Percentiles rank a stretch among this genome's conserved stretches.
Evolutionary conservation across 768 basidiomycete genomes (phyloP).

Genomic region (Lepiota venenata): DNA sequence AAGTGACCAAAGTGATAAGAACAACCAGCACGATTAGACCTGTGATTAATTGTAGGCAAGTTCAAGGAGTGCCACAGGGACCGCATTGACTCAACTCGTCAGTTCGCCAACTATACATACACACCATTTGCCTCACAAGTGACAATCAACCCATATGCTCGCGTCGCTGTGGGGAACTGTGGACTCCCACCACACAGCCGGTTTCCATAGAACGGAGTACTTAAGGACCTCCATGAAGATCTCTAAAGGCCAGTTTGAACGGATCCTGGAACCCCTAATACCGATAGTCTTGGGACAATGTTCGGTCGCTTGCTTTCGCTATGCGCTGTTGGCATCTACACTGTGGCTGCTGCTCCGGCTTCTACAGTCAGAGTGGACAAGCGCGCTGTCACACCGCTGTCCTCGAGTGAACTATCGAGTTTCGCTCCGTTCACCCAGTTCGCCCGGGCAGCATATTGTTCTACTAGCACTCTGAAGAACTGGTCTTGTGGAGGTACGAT

Average conservation of each 20-base stretch:
- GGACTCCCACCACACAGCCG: neutral
- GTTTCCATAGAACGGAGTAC: constrained; percentile 1
- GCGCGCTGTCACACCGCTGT: constrained; percentile 21
- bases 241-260: neutral
- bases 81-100: neutral
- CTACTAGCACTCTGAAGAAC: constrained; percentile 27
- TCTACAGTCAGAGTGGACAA: constrained; percentile 15
- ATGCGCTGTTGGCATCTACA: constrained; percentile 2
- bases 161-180: neutral
- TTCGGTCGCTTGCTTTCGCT: neutral
- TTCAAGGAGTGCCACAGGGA: neutral
- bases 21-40: neutral
- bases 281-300: neutral
- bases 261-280: neutral
- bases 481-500: constrained; percentile 45
- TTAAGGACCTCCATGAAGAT: neutral
- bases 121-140: neutral
- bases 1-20: neutral
- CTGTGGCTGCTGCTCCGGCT: constrained; percentile 14
- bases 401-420: constrained; percentile 28
- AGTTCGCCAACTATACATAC: neutral
- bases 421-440: constrained; percentile 48
- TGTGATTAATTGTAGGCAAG: neutral
- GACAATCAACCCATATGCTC: neutral
- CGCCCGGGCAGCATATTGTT: constrained; percentile 54